Evolutionary conservation across 2,329 filamentous ascomycete species (phyloP).

Genomic region (Curvularia hawaiiensis): DNA sequence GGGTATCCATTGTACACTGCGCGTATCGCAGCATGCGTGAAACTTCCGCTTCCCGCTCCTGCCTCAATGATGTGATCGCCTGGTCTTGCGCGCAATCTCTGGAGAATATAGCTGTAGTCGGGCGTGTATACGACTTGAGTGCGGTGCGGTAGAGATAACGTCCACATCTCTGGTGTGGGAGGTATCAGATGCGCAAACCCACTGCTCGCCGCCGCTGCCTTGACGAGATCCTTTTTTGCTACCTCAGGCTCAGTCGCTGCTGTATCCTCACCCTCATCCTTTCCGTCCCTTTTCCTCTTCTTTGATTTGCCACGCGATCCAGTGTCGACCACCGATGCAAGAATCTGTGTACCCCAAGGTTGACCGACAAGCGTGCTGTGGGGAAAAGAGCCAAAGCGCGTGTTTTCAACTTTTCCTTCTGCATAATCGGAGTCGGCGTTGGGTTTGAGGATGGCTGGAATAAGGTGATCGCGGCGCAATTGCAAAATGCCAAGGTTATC

Average conservation of each 20-base stretch:
- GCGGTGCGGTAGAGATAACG: slow-evolving; percentile 75
- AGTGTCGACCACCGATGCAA: slow-evolving; percentile 88
- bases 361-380: slow-evolving; percentile 64
- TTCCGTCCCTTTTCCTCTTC: slow-evolving; percentile 55
- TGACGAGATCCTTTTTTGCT: slow-evolving; percentile 39
- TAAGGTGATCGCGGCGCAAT: slow-evolving; percentile 82
- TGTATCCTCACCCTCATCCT: slow-evolving; percentile 34
- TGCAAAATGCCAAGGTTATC: slow-evolving; percentile 81
- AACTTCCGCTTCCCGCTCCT: slow-evolving; percentile 81
- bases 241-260: slow-evolving; percentile 33
- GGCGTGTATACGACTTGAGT: slow-evolving; percentile 88
- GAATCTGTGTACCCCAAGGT: slow-evolving; percentile 90
- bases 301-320: slow-evolving; percentile 75
- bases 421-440: slow-evolving; percentile 49
- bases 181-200: slow-evolving; percentile 81
- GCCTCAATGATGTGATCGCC: slow-evolving; percentile 79
- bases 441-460: slow-evolving; percentile 67
- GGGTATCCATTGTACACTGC: slow-evolving; percentile 78
- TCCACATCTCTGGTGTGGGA: slow-evolving; percentile 84
- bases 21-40: slow-evolving; percentile 77
- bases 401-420: slow-evolving; percentile 70
- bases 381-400: slow-evolving; percentile 80
- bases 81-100: slow-evolving; percentile 74
- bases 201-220: slow-evolving; percentile 58
- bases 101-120: slow-evolving; percentile 84